These are phyloP conservation scores for Pseudogymnoascus sp. DNA, from an alignment of 2,329 filamentous ascomycete species.

Conservation along the genomic window DNA sequence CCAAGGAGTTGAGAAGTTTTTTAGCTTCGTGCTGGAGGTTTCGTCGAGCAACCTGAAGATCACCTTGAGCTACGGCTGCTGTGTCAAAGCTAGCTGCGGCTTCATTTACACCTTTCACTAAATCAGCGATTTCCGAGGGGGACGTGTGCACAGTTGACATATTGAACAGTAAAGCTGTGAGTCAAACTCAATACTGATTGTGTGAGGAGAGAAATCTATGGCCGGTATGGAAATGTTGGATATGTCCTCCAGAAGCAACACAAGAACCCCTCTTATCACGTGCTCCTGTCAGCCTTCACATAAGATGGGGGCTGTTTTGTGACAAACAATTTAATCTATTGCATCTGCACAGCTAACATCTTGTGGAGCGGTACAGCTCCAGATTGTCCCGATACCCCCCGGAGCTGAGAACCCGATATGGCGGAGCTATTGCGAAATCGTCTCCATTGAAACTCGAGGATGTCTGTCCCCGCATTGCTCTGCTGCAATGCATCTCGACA, in stretches of 20 bases:
- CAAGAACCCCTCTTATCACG: neutral
- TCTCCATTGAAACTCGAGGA: neutral
- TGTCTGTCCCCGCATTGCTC: neutral
- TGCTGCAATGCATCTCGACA: neutral
- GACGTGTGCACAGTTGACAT: constrained; percentile 18
- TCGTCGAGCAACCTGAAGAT: constrained; percentile 17
- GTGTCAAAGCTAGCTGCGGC: constrained; percentile 16
- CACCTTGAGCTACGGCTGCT: constrained; percentile 12
- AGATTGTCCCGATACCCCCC: neutral
- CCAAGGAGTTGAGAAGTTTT: constrained; percentile 20
- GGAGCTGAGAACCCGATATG: neutral
- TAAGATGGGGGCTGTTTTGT: neutral
- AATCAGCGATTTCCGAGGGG: constrained; percentile 14
- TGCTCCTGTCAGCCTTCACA: neutral
- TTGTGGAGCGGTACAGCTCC: neutral
- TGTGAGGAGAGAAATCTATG: neutral
- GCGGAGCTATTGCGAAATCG: neutral
- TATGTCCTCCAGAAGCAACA: neutral
- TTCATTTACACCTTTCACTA: constrained; percentile 18
- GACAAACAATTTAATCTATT: neutral
- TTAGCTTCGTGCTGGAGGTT: constrained; percentile 19
- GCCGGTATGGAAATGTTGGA: neutral
- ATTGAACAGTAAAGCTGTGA: neutral
- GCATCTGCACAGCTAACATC: neutral
- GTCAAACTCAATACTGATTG: neutral